Base-by-base conservation (phyloP, 805 yeast genomes). In the Kazachstania martiniae region DNA sequence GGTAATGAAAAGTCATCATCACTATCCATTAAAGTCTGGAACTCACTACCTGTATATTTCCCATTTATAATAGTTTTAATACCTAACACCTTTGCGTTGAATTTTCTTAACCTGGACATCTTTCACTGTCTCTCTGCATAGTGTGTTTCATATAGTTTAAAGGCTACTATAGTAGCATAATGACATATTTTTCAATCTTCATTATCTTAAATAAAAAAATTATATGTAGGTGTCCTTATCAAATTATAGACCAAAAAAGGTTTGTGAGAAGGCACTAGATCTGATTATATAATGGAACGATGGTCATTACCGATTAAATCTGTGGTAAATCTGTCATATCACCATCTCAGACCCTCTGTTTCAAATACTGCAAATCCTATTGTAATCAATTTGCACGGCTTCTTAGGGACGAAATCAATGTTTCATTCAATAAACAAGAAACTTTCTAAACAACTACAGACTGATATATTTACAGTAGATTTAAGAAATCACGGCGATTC, bases 401-500 rank as follows among this genome's bases (percentile, higher is more conserved):
- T 72, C 18, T 62, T 74, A 33, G 80, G 77, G 0, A 62, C 68
- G 4, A 58, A 57, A 25, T 59, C 56, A 31, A 65, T 63, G 44
- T 74, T 62, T 46, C 53, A 58, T 21, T 46, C 60, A 5, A 51
- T 65, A 3, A 68, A 64, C 7, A 53, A 60, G 29, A 42, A 41
- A 8, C 40, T 70, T 16, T 46, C 65, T 3, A 36, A 47, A 12
- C 31, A 31, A 3, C 47, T 66, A 2, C 40, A 53, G 10, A 44
- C 58, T 4, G 55, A 59, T 17, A 63, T 65, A 1, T 59, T 53
- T 37, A 65, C 66, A 2, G 40, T 69, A 3, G 82, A 74, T 45
- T 45, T 72, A 32, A 51, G 81, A 39, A 71, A 72, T 44, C 81
- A 74, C 48, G 81, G 81, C 1, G 46, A 53, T 1, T 62, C 74